Evolutionary conservation across 495 filamentous ascomycete genomes (phyloP), one percentile per base, ranked within the genome.

Genomic region (Daldinia concentrica): DNA sequence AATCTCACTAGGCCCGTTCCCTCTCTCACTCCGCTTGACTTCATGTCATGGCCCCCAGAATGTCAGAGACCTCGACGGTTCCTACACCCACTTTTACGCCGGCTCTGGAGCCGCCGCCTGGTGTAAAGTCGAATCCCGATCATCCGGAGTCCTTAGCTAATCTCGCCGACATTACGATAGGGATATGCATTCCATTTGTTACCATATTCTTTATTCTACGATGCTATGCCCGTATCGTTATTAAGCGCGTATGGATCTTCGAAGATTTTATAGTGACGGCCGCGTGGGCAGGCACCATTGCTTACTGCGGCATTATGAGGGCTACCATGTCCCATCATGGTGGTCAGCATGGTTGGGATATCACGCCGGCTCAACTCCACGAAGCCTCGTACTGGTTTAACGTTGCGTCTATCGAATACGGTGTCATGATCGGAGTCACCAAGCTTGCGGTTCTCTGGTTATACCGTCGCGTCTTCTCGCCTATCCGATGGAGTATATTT

Each of bases 381-480:
- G 45, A 74, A 55, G 74, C 73, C 12, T 66, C 68, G 17, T 77
- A 76, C 52, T 76, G 80, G 70, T 78, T 79, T 15, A 81, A 82
- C 50, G 71, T 76, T 3, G 61, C 74, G 8, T 74, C 78, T 7
- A 78, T 83, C 34, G 36, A 69, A 1, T 84, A 83, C 51, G 78
- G 75, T 1, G 73, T 79, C n/a, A 66, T 76, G 6, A 81, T 83
- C 1, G 74, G 76, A 41, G 69, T 77, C 58, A 78, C 81, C 0
- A 83, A 84, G 58, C 43, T 82, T 14, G 75, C 81, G 17, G 79
- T 84, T 6, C 72, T 84, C 1, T 74, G 75, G 15, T 66, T 82
- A 7, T 83, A 83, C 55, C 76, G 78, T 15, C 78, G 81, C 0
- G 72, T 82, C 12, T 83, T 84, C 64, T 69, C 79, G 4, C 76